phyloP scores from a whole-genome alignment of 257 asterid genomes.

The Verbena officinalis region DNA sequence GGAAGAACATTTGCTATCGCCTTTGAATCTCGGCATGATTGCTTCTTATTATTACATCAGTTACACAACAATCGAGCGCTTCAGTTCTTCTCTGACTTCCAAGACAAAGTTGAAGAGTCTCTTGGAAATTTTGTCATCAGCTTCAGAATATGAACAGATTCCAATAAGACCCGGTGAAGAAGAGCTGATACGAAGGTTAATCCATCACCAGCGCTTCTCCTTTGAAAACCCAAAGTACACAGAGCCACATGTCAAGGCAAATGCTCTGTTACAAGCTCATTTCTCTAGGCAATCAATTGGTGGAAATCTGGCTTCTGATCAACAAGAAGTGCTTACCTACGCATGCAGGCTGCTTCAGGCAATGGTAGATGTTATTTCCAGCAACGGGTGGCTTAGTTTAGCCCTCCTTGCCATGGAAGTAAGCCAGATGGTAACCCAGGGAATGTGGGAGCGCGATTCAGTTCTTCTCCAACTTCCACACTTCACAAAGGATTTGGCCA shows the following conservation, averaged over 20 bases:
- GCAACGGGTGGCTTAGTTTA: constrained; percentile 63
- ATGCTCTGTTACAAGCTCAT: constrained; percentile 58
- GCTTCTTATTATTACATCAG: constrained; percentile 60
- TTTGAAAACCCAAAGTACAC: constrained; percentile 51
- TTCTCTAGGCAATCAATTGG: constrained; percentile 55
- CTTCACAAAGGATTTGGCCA: constrained; percentile 58
- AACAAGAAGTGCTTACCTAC: constrained; percentile 55
- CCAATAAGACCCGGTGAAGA: constrained; percentile 68
- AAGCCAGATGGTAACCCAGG: constrained; percentile 68
- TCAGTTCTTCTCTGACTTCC: constrained; percentile 57
- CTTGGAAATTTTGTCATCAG: constrained; percentile 55
- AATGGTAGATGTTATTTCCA: constrained; percentile 69
- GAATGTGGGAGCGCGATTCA: constrained; percentile 73
- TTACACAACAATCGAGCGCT: constrained; percentile 63
- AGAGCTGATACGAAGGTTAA: constrained; percentile 50
- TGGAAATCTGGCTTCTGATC: constrained; percentile 60
- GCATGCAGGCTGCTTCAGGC: constrained; percentile 65
- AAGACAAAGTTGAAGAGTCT: constrained; percentile 64
- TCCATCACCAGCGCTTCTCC: constrained; percentile 61
- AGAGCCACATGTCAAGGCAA: constrained; percentile 59
- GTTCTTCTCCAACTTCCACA: constrained; percentile 64
- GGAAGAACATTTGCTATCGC: constrained; percentile 43
- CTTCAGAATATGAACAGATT: constrained; percentile 57
- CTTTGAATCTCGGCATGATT: constrained; percentile 58
- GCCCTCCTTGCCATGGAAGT: constrained; percentile 68